A percentile compares a stretch with the other conserved stretches of the same genome.
These are phyloP conservation scores for Scytalidium sp. DNA, from an alignment of 2,329 filamentous ascomycete genomes.

Conservation along the genomic window DNA sequence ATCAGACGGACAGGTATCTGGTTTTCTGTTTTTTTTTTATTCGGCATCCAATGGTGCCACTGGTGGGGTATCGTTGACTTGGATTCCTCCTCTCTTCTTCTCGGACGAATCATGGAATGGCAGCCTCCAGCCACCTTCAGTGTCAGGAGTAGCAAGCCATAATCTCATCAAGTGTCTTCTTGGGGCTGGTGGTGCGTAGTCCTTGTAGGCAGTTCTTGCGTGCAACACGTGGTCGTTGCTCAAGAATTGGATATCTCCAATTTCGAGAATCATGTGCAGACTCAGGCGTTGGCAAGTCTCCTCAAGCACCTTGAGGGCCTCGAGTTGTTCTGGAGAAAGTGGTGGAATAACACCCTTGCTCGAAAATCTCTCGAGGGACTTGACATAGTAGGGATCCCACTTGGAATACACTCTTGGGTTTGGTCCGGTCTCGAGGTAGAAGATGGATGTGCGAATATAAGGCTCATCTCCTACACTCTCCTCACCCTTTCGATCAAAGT, in stretches of 20 bases:
- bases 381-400: constrained; percentile 88
- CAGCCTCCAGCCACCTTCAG: constrained; percentile 80
- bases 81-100: constrained; percentile 86
- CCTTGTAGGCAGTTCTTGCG: constrained; percentile 76
- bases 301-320: constrained; percentile 69
- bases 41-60: constrained; percentile 76
- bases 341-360: constrained; percentile 70
- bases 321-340: constrained; percentile 64
- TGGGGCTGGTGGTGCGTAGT: constrained; percentile 64
- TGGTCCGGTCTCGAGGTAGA: constrained; percentile 71
- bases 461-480: constrained; percentile 69
- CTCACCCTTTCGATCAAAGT: constrained; percentile 90
- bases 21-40: constrained; percentile 38
- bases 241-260: constrained; percentile 86
- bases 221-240: constrained; percentile 79
- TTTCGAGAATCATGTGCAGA: constrained; percentile 81
- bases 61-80: constrained; percentile 78
- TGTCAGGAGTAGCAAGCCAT: constrained; percentile 80
- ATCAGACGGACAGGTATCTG: too few species aligned
- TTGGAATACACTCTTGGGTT: constrained; percentile 73
- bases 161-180: constrained; percentile 77
- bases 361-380: constrained; percentile 71
- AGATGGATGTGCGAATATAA: constrained; percentile 68
- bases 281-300: constrained; percentile 70
- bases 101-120: constrained; percentile 78